Percentiles rank a stretch among this genome's conserved stretches.
phyloP scores from a whole-genome alignment of 495 filamentous ascomycete species.

The Hypoxylon lienhwacheense region DNA sequence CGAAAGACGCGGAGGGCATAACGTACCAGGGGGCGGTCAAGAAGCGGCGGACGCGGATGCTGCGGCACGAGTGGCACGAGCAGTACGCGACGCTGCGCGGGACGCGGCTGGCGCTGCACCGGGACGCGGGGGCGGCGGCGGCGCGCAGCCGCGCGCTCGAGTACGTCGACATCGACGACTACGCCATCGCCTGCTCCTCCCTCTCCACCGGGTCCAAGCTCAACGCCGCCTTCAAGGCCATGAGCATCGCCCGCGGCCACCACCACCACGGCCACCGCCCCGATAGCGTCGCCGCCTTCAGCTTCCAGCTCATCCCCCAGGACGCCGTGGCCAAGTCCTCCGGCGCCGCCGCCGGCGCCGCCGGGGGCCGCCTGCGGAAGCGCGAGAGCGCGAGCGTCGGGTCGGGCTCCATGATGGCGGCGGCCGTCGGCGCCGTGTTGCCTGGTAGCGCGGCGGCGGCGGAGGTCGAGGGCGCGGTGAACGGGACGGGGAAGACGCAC shows the following conservation, averaged over 20 bases:
- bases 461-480: constrained; percentile 37
- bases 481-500: constrained; percentile 79
- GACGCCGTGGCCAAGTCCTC: constrained; percentile 48
- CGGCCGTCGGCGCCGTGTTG: too few species aligned
- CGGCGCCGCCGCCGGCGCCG: constrained; percentile 38
- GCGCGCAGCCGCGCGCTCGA: constrained; percentile 64
- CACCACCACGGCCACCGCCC: constrained; percentile 39
- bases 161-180: constrained; percentile 92
- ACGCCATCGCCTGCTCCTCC: constrained; percentile 86
- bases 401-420: constrained; percentile 29
- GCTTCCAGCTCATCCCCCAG: constrained; percentile 87
- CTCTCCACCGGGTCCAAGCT: constrained; percentile 73
- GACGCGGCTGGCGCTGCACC: constrained; percentile 81
- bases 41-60: constrained; percentile 86
- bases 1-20: constrained; percentile 51
- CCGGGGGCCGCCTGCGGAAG: constrained; percentile 46
- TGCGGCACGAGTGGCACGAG: constrained; percentile 93
- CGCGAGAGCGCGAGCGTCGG: constrained; percentile 44
- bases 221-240: constrained; percentile 83
- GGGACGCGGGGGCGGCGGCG: constrained; percentile 58
- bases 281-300: constrained; percentile 67
- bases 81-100: constrained; percentile 83
- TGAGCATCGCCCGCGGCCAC: constrained; percentile 59
- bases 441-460: not conserved
- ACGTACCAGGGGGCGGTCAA: constrained; percentile 86